These are phyloP conservation scores for Staphylotrichum longicolle DNA, from an alignment of 495 filamentous ascomycete species.

Conservation along the genomic window DNA sequence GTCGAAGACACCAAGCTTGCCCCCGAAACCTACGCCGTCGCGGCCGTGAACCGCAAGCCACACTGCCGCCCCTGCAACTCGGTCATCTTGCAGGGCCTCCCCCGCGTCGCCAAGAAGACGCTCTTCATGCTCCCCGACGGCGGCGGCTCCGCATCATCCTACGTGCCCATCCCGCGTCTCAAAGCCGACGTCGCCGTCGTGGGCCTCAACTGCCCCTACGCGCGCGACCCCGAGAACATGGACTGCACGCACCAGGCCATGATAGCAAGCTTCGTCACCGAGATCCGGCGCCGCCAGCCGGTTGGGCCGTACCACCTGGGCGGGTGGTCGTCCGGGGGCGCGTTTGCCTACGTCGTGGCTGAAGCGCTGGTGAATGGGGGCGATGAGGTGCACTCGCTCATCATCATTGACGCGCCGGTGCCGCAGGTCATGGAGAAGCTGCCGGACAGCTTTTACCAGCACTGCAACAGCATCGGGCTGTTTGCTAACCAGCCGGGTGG, in stretches of 20 bases:
- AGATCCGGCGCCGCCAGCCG: conserved; percentile 53
- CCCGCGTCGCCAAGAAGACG: conserved; percentile 46
- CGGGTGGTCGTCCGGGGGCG: conserved; percentile 76
- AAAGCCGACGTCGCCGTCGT: conserved; percentile 24
- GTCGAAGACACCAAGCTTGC: neutral
- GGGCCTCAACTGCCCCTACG: conserved; percentile 56
- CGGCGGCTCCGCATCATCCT: conserved; percentile 54
- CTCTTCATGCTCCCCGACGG: conserved; percentile 65
- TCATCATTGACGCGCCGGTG: conserved; percentile 70
- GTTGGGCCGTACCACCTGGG: conserved; percentile 58
- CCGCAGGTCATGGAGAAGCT: conserved; percentile 46
- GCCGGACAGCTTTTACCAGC: conserved; percentile 44
- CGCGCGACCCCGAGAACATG: conserved; percentile 32
- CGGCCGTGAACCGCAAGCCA: neutral
- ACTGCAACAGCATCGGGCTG: conserved; percentile 57
- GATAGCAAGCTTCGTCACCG: conserved; percentile 38
- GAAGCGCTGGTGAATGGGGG: conserved; percentile 56
- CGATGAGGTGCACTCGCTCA: conserved; percentile 60
- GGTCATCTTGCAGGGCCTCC: conserved; percentile 55
- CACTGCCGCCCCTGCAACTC: conserved; percentile 26
- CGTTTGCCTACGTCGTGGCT: conserved; percentile 68
- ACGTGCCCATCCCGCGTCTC: conserved; percentile 39
- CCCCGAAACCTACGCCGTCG: neutral
- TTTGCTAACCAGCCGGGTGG: conserved; percentile 59
- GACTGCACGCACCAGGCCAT: conserved; percentile 37